Evolutionary conservation across 768 basidiomycete species (phyloP), one percentile per base, ranked within the genome.

Genomic region (Suillus hirtellus): DNA sequence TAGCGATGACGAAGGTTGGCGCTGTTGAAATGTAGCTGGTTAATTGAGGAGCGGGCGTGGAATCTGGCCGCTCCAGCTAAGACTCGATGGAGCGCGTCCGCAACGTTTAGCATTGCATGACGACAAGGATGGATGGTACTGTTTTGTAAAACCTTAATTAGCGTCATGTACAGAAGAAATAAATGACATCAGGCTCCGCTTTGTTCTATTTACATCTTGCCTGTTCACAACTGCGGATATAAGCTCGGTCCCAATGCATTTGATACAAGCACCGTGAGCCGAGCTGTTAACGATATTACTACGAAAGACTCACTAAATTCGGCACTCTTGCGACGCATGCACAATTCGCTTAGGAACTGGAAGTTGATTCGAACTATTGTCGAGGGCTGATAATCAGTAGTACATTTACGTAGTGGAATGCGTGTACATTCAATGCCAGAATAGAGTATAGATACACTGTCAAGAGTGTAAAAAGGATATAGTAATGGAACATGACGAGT

Each of bases 181-280:
- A 52, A 17, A 52, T 52, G 50, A 52, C 50, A 31, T 52, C 49
- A 50, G 7, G 10, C 17, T 24, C 17, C 50, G 4, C 27, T 31
- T 14, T 52, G 50, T 27, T 52, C 24, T 27, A 31, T 31, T 31
- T 31, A 6, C 31, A 31, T 31, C 31, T 31, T 31, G 6, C 31
- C 31, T 31, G 31, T 31, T 31, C 31, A 31, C 31, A 89, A 95
- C 37, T 38, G 10, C 37, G 37, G 37, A 12, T 38, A 85, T 37
- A 96, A 95, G 75, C 87, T 97, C 17, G 81, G 83, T 52, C 96
- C 96, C 19, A 96, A 94, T 75, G 96, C 98, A 17, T 89, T 88
- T 52, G 79, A 76, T 98, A 98, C 70, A 94, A 72, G 80, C 83
- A 15, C 78, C 98, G 65, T 78, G 90, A 64, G 85, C 85, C 43